phyloP scores from a whole-genome alignment of 2,329 filamentous ascomycete genomes.

The Leptodontidium sp. region DNA sequence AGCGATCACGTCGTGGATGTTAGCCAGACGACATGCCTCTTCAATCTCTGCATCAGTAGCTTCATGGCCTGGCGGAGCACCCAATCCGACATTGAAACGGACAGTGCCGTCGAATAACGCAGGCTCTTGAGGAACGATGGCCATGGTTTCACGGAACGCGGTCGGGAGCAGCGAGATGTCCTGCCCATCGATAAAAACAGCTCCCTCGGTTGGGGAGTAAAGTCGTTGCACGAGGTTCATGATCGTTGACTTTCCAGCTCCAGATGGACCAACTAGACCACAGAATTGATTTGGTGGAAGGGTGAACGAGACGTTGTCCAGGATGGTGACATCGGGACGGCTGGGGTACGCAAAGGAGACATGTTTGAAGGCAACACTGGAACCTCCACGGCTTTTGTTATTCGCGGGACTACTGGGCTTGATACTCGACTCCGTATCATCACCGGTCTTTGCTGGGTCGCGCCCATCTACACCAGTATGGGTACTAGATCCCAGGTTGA shows the following conservation, averaged over 20 bases:
- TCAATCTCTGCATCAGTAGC: slow-evolving; percentile 54
- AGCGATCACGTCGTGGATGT: slow-evolving; percentile 89
- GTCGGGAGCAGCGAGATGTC: slow-evolving; percentile 55
- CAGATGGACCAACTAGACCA: slow-evolving; percentile 71
- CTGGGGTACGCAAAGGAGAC: slow-evolving; percentile 73
- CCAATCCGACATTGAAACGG: slow-evolving; percentile 63
- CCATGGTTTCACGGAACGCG: slow-evolving; percentile 60
- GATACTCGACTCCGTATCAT: slow-evolving; percentile 34
- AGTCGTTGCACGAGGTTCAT: slow-evolving; percentile 63
- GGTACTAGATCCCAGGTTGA: slow-evolving; percentile 57
- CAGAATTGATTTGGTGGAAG: slow-evolving; percentile 67
- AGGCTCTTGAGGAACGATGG: slow-evolving; percentile 65
- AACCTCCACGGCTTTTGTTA: slow-evolving; percentile 45
- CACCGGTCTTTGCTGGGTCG: slow-evolving; percentile 42
- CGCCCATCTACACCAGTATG: slow-evolving; percentile 5
- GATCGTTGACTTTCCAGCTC: slow-evolving; percentile 72
- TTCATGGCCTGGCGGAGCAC: slow-evolving; percentile 60
- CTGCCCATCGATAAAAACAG: slow-evolving; percentile 39
- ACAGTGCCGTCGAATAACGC: slow-evolving; percentile 64
- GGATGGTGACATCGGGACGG: slow-evolving; percentile 63
- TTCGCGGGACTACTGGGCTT: slow-evolving; percentile 42
- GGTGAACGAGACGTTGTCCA: slow-evolving; percentile 63
- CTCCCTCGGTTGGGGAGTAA: slow-evolving; percentile 50
- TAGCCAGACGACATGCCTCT: slow-evolving; percentile 84
- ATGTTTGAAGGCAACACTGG: slow-evolving; percentile 60